These are phyloP conservation scores for Arthrobotrys megalospora DNA, from an alignment of 2,329 filamentous ascomycete species.

Conservation along the genomic window DNA sequence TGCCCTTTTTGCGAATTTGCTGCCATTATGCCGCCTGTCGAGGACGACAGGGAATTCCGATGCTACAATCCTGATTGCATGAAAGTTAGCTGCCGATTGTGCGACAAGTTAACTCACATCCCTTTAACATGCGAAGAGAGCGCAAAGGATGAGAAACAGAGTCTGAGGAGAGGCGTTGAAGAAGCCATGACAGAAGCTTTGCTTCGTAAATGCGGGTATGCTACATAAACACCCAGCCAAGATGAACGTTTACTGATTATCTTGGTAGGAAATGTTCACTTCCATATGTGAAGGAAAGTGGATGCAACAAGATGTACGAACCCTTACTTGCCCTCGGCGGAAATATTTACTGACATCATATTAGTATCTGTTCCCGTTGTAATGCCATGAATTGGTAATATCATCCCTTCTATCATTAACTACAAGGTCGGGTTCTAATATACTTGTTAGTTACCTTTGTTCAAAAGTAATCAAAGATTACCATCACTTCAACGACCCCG, in stretches of 20 bases:
- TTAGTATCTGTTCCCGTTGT: constrained; percentile 74
- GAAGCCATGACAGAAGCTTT: constrained; percentile 87
- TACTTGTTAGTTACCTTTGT: constrained; percentile 77
- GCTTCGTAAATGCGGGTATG: constrained; percentile 79
- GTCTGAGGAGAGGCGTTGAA: constrained; percentile 78
- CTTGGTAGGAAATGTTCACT: constrained; percentile 72
- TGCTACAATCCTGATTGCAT: constrained; percentile 78
- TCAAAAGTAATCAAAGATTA: constrained; percentile 76
- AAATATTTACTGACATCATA: constrained; percentile 5
- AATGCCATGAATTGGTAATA: constrained; percentile 72
- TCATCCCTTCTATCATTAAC: not conserved
- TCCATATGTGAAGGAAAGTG: constrained; percentile 83
- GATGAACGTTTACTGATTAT: constrained; percentile 15
- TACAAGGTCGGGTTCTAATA: not conserved
- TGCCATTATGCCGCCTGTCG: constrained; percentile 78
- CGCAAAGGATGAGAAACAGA: constrained; percentile 74
- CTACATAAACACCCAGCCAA: not conserved
- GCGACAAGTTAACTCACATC: constrained; percentile 78
- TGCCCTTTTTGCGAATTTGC: constrained; percentile 89
- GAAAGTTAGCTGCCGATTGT: constrained; percentile 76
- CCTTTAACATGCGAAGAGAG: constrained; percentile 80
- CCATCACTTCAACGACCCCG: constrained; percentile 76
- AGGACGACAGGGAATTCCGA: constrained; percentile 79
- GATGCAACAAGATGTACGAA: constrained; percentile 83
- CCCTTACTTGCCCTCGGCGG: no score